These are phyloP conservation scores for Coprinellus micaceus DNA, from an alignment of 768 basidiomycete species.

Conservation along the genomic window DNA sequence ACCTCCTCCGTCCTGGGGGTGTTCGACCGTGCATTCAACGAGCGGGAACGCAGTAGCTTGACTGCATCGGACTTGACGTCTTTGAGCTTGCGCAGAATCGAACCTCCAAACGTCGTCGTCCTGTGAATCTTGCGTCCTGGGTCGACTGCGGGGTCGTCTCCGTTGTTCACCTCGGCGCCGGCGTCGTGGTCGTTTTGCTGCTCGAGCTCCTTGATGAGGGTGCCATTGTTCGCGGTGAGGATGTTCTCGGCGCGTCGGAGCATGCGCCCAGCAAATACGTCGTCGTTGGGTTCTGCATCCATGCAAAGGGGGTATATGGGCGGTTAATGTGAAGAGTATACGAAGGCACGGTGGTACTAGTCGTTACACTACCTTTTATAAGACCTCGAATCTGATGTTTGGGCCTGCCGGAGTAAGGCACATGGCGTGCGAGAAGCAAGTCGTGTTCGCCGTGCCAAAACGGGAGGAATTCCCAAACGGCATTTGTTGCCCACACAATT, in stretches of 20 bases:
- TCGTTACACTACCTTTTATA: too few relatives aligned
- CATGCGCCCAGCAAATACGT: neutral
- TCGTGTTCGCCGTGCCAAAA: too few relatives aligned
- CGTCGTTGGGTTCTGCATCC: constrained; percentile 2
- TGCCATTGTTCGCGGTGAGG: neutral
- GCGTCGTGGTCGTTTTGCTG: too few relatives aligned
- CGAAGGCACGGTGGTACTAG: too few relatives aligned
- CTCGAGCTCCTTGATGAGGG: too few relatives aligned
- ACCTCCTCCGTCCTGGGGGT: neutral
- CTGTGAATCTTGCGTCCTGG: neutral
- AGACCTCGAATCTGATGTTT: too few relatives aligned
- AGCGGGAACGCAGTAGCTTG: constrained; percentile 25
- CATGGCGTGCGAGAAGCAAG: too few relatives aligned
- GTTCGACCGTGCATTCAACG: constrained; percentile 14
- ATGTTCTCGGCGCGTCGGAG: neutral
- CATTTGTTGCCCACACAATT: too few relatives aligned
- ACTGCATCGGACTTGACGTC: constrained; percentile 24
- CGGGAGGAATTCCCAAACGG: too few relatives aligned
- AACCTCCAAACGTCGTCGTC: constrained; percentile 21
- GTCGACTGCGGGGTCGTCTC: neutral
- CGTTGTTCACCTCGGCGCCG: too few relatives aligned
- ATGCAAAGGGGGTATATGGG: neutral
- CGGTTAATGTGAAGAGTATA: too few relatives aligned
- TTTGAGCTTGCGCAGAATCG: constrained; percentile 34
- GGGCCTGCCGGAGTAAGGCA: too few relatives aligned